Evolutionary conservation across 1,284 basidiomycete species (phyloP).

Genomic region (Phylloporus sp.): DNA sequence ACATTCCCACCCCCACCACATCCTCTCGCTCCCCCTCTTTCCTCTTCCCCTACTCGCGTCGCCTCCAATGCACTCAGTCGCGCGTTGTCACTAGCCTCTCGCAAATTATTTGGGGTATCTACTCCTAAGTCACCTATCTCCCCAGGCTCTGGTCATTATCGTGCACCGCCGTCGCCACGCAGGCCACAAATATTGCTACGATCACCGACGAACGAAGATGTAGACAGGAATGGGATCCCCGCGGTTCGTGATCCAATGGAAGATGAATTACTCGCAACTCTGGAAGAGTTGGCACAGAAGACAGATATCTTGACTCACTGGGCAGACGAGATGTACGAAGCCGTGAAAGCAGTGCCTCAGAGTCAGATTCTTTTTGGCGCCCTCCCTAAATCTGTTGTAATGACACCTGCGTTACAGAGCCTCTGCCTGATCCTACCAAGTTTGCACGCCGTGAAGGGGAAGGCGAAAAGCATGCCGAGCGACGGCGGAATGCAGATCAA

Average conservation of each 20-base stretch:
- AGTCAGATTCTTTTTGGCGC: slow-evolving; percentile 51
- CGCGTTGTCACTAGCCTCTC: slow-evolving; percentile 87
- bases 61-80: slow-evolving; percentile 81
- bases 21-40: slow-evolving; percentile 50
- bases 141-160: slow-evolving; percentile 41
- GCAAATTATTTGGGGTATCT: slow-evolving; percentile 81
- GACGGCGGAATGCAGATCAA: slow-evolving; percentile 68
- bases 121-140: slow-evolving; percentile 45
- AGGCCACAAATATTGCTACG: slow-evolving; percentile 50
- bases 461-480: slow-evolving; percentile 64
- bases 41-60: slow-evolving; percentile 66
- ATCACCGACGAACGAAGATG: slow-evolving; percentile 40
- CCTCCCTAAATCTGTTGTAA: slow-evolving; percentile 1
- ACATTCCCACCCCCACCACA: slow-evolving; percentile 71
- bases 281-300: slow-evolving; percentile 95
- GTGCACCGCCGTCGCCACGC: slow-evolving; percentile 53
- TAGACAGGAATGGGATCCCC: slow-evolving; percentile 21
- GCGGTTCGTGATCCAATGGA: slow-evolving; percentile 75
- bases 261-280: slow-evolving; percentile 70
- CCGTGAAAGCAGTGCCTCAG: slow-evolving; percentile 76
- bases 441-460: slow-evolving; percentile 75
- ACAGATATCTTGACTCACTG: slow-evolving; percentile 92
- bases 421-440: slow-evolving; percentile 73
- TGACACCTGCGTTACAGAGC: slow-evolving; percentile 51
- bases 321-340: slow-evolving; percentile 91